Evolutionary conservation across 2,329 filamentous ascomycete genomes (phyloP).

Genomic region (Pseudopithomyces chartarum): DNA sequence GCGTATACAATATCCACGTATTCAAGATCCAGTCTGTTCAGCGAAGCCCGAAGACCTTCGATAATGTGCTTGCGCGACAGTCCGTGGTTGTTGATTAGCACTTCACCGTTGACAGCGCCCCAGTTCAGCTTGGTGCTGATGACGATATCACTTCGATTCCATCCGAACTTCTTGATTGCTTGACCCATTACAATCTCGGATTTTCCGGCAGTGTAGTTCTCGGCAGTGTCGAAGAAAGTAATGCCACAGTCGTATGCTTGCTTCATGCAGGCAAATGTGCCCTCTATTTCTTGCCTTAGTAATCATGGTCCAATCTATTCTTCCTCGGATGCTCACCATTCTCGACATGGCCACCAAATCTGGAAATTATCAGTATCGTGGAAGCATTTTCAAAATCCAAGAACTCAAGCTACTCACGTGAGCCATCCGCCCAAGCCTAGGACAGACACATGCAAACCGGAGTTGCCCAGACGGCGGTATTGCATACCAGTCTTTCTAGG

Average conservation of each 20-base stretch:
- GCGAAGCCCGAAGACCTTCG: slow-evolving; percentile 66
- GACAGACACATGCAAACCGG: slow-evolving; percentile 74
- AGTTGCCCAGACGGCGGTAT: slow-evolving; percentile 73
- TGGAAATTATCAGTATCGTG: slow-evolving; percentile 8
- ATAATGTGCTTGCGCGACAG: slow-evolving; percentile 73
- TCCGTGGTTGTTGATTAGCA: slow-evolving; percentile 67
- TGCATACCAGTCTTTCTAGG: slow-evolving; percentile 47
- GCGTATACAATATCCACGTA: slow-evolving; percentile 74
- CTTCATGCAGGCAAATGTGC: slow-evolving; percentile 60
- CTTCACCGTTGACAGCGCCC: slow-evolving; percentile 59
- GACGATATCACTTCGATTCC: slow-evolving; percentile 48
- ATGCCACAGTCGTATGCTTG: slow-evolving; percentile 62
- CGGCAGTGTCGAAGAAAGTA: slow-evolving; percentile 51
- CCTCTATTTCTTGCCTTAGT: slow-evolving; percentile 44
- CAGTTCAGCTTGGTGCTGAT: slow-evolving; percentile 63
- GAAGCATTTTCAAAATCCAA: neutral
- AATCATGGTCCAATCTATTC: neutral
- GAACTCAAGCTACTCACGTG: slow-evolving; percentile 59
- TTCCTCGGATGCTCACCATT: slow-evolving; percentile 54
- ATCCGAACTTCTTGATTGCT: slow-evolving; percentile 53
- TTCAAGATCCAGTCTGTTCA: slow-evolving; percentile 62
- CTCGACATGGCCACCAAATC: slow-evolving; percentile 68
- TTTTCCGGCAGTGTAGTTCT: slow-evolving; percentile 62
- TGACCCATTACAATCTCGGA: slow-evolving; percentile 65
- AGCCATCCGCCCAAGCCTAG: slow-evolving; percentile 68